A percentile compares a stretch with the other conserved stretches of the same genome.
phyloP scores from a whole-genome alignment of 345 rosid genomes.

The Theobroma cacao region DNA sequence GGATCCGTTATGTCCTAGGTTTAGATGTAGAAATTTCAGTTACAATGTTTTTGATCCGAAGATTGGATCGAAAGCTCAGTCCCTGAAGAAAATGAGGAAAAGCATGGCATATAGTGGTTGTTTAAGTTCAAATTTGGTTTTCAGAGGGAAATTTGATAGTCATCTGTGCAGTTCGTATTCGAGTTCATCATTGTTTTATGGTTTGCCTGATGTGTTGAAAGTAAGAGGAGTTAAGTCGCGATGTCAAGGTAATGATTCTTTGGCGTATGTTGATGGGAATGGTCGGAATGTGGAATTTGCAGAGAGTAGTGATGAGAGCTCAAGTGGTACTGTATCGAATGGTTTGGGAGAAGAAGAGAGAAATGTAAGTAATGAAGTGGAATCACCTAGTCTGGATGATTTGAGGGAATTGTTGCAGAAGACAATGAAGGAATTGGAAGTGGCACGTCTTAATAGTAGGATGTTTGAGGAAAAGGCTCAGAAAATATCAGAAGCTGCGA shows the following conservation, averaged over 20 bases:
- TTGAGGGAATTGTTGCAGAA: conserved; percentile 56
- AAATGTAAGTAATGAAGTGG: conserved; percentile 33
- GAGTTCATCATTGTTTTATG: conserved; percentile 27
- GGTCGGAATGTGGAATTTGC: conserved; percentile 43
- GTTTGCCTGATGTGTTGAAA: conserved; percentile 25
- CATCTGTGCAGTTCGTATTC: conserved; percentile 23
- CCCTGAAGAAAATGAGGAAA: conserved; percentile 29
- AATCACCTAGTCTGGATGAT: conserved; percentile 50
- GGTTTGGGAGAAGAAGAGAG: conserved; percentile 31
- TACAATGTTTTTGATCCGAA: conserved; percentile 27
- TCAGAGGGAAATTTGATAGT: conserved; percentile 27
- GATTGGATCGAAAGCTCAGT: conserved; percentile 23
- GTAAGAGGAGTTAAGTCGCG: conserved; percentile 28
- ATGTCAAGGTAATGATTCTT: conserved; percentile 70
- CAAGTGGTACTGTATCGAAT: conserved; percentile 22
- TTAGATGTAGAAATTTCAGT: conserved; percentile 36
- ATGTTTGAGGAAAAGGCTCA: conserved; percentile 91
- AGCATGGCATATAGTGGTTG: conserved; percentile 22
- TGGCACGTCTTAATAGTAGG: conserved; percentile 70
- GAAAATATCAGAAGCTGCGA: conserved; percentile 76
- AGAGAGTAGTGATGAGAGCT: conserved; percentile 36
- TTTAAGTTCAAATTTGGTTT: conserved; percentile 32
- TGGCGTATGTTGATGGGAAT: conserved; percentile 56
- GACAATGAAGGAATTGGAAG: conserved; percentile 67
- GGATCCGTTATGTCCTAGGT: conserved; percentile 29